Conservation (phyloP, 129 eudicot genomes). For the Logfia minima region DNA sequence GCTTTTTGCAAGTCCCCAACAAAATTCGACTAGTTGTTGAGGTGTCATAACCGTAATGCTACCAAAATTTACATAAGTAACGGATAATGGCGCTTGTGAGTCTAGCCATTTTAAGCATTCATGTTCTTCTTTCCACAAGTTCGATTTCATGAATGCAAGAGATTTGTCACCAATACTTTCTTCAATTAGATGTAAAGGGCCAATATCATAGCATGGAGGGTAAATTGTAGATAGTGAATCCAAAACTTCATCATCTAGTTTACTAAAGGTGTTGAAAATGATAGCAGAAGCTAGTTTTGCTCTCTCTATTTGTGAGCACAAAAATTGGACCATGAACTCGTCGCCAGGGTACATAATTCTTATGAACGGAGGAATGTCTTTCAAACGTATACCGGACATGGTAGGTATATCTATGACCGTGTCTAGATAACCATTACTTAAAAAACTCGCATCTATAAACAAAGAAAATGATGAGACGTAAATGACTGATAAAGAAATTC, state of each 20-base stretch:
- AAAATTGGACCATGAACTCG: constrained; percentile 38
- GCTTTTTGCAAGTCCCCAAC: constrained; percentile 68
- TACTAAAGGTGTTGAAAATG: constrained; percentile 50
- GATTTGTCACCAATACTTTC: constrained; percentile 26
- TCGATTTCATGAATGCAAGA: constrained; percentile 39
- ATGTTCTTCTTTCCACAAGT: constrained; percentile 58
- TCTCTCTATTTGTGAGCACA: constrained; percentile 12
- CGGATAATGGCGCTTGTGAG: constrained; percentile 36
- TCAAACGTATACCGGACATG: constrained; percentile 43
- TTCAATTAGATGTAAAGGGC: constrained; percentile 44
- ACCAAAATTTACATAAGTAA: constrained; percentile 59
- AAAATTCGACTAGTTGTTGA: constrained; percentile 50
- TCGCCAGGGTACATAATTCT: constrained; percentile 47
- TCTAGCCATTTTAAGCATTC: constrained; percentile 56
- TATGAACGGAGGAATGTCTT: constrained; percentile 55
- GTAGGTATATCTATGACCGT: constrained; percentile 43
- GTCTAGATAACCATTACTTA: constrained; percentile 53
- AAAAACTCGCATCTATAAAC: constrained; percentile 1
- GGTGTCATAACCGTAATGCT: constrained; percentile 49
- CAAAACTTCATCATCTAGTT: constrained; percentile 41
- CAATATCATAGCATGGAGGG: constrained; percentile 40
- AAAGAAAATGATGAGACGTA: not conserved
- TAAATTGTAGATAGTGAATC: constrained; percentile 28
- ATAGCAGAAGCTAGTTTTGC: constrained; percentile 34
- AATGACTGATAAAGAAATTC: too few species aligned